Evolutionary conservation across 2,329 filamentous ascomycete genomes (phyloP), one percentile per base, ranked within the genome.

Genomic region (Pseudogymnoascus sp.): DNA sequence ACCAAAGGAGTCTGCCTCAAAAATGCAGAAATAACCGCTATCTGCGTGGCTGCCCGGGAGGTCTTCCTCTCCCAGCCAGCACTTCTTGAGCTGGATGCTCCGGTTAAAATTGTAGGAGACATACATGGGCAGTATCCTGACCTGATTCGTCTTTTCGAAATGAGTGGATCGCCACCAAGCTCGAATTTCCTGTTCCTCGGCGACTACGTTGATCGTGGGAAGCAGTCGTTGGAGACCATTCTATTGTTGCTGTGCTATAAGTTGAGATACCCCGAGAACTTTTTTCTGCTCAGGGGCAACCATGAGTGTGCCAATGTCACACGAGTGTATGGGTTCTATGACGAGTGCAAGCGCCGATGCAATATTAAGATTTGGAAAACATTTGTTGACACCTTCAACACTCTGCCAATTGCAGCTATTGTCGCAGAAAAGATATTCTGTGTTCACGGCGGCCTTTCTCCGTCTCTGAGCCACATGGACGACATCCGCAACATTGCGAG

Each of bases 311-410:
- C 93, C 70, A 96, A 96, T 69, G 92, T 97, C 62, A 97, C 92
- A 13, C 85, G 93, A 65, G 91, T 97, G 36, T 97, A 97, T 76
- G 93, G 93, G 2, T 97, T 97, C 77, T 97, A 97, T 78, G 93
- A 97, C 72, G 93, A 97, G 75, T 97, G 93, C 83, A 97, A 97
- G 79, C 85, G 93, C 68, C 85, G 93, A 66, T 96, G 90, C 80
- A 97, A 96, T 74, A 91, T 97, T 75, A 97, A 97, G 79, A 87
- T 96, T 63, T 97, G 93, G 93, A 97, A 97, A 80, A 96, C 91
- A 0, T 97, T 97, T 73, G 88, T 96, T 62, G 93, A 97, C 74
- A 95, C 90, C 26, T 97, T 97, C 82, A 97, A 97, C 76, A 93
- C 89, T 44, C 83, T 97, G 50, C 93, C 93, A 0, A 97, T 97